A percentile compares a stretch with the other conserved stretches of the same genome.
Evolutionary conservation across 805 yeast genomes (phyloP).

Genomic region (Cyberlindnera japonica): DNA sequence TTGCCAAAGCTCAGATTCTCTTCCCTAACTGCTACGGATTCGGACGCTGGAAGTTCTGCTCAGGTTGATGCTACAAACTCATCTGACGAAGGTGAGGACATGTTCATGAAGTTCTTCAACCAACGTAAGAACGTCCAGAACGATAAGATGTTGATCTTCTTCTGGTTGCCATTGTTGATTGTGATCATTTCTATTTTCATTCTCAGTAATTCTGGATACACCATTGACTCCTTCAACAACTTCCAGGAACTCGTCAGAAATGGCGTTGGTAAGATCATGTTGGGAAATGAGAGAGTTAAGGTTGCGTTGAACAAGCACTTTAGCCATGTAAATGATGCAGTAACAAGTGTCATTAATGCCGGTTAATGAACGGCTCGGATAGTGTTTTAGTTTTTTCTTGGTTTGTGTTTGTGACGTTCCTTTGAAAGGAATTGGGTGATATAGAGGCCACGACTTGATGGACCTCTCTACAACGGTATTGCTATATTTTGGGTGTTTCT

Average conservation of each 20-base stretch:
- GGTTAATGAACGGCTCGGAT: slow-evolving; percentile 3
- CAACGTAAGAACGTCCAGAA: slow-evolving; percentile 49
- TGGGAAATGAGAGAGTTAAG: slow-evolving; percentile 50
- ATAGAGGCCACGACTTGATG: no score
- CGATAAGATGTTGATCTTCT: slow-evolving; percentile 81
- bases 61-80: slow-evolving; percentile 7
- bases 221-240: slow-evolving; percentile 32
- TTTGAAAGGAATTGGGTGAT: no score
- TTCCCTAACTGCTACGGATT: slow-evolving; percentile 6
- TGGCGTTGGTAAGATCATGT: slow-evolving; percentile 43
- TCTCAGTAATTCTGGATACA: slow-evolving; percentile 33
- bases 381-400: neutral
- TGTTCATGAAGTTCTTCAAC: slow-evolving; percentile 36
- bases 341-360: slow-evolving; percentile 30
- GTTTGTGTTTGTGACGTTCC: neutral
- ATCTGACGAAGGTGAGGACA: slow-evolving; percentile 29
- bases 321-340: slow-evolving; percentile 40
- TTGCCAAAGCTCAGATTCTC: slow-evolving; percentile 19
- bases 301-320: slow-evolving; percentile 36
- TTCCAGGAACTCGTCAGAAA: slow-evolving; percentile 39
- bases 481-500: no score
- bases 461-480: no score
- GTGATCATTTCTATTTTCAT: slow-evolving; percentile 48
- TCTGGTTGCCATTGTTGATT: slow-evolving; percentile 82
- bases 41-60: slow-evolving; percentile 9